These are phyloP conservation scores for Penicillium sp. DNA, from an alignment of 2,329 filamentous ascomycete genomes.

Conservation along the genomic window DNA sequence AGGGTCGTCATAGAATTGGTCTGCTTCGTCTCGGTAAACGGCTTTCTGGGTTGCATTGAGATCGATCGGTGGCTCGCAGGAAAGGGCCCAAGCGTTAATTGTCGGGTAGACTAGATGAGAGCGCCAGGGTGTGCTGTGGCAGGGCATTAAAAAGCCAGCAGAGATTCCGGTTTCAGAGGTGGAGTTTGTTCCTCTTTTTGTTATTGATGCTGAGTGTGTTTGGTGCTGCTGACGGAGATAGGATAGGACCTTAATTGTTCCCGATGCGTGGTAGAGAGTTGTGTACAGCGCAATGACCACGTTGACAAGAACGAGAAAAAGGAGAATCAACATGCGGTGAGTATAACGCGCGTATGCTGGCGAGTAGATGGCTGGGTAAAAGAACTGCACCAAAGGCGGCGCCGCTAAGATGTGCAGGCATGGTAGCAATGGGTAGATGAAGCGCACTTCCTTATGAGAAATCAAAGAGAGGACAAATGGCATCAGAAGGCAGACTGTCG, in stretches of 20 bases:
- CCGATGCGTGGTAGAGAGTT: conserved; percentile 74
- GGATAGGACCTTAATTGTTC: conserved; percentile 69
- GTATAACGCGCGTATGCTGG: conserved; percentile 35
- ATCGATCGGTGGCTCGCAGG: conserved; percentile 83
- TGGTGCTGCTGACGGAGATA: conserved; percentile 76
- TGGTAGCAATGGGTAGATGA: conserved; percentile 89
- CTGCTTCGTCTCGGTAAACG: conserved; percentile 81
- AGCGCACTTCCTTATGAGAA: conserved; percentile 94
- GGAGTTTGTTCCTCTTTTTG: conserved; percentile 14
- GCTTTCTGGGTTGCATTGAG: conserved; percentile 61
- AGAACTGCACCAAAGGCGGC: conserved; percentile 64
- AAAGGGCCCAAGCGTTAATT: conserved; percentile 78
- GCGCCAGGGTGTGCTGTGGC: conserved; percentile 94
- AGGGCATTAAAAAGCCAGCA: conserved; percentile 85
- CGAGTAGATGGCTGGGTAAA: conserved; percentile 49
- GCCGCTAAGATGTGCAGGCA: conserved; percentile 80
- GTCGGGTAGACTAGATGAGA: conserved; percentile 75
- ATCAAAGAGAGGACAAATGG: conserved; percentile 69
- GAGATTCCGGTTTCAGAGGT: conserved; percentile 43
- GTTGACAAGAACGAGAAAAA: conserved; percentile 64
- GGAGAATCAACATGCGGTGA: conserved; percentile 55
- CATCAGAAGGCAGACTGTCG: conserved; percentile 60
- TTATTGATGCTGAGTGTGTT: conserved; percentile 48
- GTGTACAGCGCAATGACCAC: conserved; percentile 70
- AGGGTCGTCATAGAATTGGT: conserved; percentile 77